Base-by-base conservation (phyloP, 225 moss, liverwort and hornwort species). In the Bryoerythrophyllum caledonicum region DNA sequence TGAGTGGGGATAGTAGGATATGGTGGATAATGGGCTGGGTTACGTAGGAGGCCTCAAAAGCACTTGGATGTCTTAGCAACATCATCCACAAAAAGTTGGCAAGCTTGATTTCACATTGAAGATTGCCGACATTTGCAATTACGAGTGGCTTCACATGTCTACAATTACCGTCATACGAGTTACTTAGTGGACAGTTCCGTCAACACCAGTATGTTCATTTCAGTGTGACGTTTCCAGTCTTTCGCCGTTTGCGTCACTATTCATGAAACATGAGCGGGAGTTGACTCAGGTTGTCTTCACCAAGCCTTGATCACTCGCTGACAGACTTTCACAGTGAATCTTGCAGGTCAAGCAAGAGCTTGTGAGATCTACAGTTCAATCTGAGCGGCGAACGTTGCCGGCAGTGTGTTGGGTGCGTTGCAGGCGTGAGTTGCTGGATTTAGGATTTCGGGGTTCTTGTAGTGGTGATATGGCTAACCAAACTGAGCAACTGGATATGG, bases 401-500 rank as follows among this genome's bases (percentile, higher is more conserved):
- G 19, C 4, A 5, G 63, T 24, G 53, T 15, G 37, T 20, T 19
- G 55, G 40, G 13, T 30, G 48, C 60, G 43, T 14, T 30, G 48
- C 66, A 53, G 59, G 14, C 26, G 8, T 52, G 7, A 25, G 20
- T 56, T 4, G 27, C 23, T 38, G 71, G 14, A 54, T 11, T 27
- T 24, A 62, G 63, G 78, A 69, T 69, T 78, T 21, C 10, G 63
- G 60, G 26, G 55, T 53, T 60, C 41, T 13, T 71, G 41, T 63
- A 6, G 38, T 59, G 27, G 66, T 44, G 49, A 61, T 38, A 85
- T 85, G 85, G 85, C 75, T 32, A 60, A 49, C 49, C 60, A 72
- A 43, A 11, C 53, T 25, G 40, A 52, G 26, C 71, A 74, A n/a
- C 32, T 27, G 30, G 79, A 84, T 26, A 63, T 30, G n/a, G 67